phyloP scores from a whole-genome alignment of 129 eudicot species.

The Silybum marianum region DNA sequence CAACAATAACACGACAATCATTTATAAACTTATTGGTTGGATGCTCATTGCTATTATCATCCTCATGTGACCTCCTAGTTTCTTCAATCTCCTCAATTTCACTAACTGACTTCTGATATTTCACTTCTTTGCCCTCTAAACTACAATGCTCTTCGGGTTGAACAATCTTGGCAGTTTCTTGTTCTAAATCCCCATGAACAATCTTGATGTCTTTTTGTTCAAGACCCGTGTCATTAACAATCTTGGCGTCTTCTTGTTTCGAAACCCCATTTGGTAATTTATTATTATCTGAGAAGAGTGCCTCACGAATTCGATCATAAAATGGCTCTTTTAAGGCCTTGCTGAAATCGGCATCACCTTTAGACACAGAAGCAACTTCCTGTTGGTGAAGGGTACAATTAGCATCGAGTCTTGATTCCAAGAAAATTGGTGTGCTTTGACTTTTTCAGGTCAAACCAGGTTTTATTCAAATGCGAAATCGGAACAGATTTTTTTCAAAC shows the following conservation, averaged over 20 bases:
- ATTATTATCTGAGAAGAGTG: constrained; percentile 46
- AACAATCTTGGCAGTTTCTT: constrained; percentile 4
- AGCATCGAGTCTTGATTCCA: constrained; percentile 14
- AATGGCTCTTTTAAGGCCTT: constrained; percentile 68
- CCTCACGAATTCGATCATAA: constrained; percentile 62
- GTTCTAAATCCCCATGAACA: constrained; percentile 14
- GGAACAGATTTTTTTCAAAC: neutral
- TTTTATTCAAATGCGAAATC: neutral
- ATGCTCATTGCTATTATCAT: neutral
- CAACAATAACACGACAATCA: constrained; percentile 7
- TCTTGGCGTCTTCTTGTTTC: constrained; percentile 30
- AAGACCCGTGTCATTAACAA: constrained; percentile 6
- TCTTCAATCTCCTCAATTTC: constrained; percentile 65
- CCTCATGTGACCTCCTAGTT: constrained; percentile 12
- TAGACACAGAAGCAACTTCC: constrained; percentile 74
- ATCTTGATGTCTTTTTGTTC: constrained; percentile 33
- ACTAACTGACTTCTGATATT: constrained; percentile 26
- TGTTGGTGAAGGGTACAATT: constrained; percentile 36
- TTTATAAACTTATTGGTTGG: constrained; percentile 17
- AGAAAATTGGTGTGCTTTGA: neutral
- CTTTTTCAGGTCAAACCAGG: constrained; percentile 29
- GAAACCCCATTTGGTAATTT: constrained; percentile 6
- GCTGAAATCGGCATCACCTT: constrained; percentile 62
- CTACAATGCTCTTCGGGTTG: constrained; percentile 32
- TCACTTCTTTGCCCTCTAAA: constrained; percentile 9